Percentiles rank a stretch among this genome's conserved stretches.
These are phyloP conservation scores for Xylariaceae sp. DNA, from an alignment of 2,329 filamentous ascomycete species.

Conservation along the genomic window DNA sequence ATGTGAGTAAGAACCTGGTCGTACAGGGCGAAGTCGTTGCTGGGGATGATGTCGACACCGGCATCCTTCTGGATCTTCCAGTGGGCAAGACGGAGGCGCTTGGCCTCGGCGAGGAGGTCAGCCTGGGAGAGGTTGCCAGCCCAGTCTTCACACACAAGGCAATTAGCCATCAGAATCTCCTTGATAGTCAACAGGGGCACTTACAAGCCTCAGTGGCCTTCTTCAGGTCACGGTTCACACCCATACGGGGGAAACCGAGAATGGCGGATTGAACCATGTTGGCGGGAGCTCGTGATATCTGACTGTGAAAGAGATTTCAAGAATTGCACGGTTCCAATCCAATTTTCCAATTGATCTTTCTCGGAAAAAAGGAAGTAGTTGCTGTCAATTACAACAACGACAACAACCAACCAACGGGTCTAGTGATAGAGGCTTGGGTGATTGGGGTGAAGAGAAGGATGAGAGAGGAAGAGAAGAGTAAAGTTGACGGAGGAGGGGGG, in stretches of 20 bases:
- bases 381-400: constrained; percentile 10
- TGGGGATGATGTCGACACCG: constrained; percentile 94
- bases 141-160: constrained; percentile 53
- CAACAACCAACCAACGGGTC: constrained; percentile 20
- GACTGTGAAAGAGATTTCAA: constrained; percentile 21
- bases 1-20: constrained; percentile 98
- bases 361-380: constrained; percentile 16
- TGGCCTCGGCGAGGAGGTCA: constrained; percentile 88
- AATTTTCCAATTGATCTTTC: constrained; percentile 20
- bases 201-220: constrained; percentile 94
- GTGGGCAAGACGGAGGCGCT: constrained; percentile 92
- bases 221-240: constrained; percentile 97
- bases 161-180: constrained; percentile 13
- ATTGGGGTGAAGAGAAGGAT: constrained; percentile 8
- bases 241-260: constrained; percentile 99
- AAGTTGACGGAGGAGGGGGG: constrained; percentile 14
- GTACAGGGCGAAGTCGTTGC: constrained; percentile 99
- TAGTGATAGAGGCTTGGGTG: constrained; percentile 8
- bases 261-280: constrained; percentile 67
- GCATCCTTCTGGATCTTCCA: constrained; percentile 99
- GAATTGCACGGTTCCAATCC: constrained; percentile 23
- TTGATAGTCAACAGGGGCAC: constrained; percentile 27
- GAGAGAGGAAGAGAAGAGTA: constrained; percentile 13
- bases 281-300: constrained; percentile 32
- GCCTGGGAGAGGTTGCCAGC: constrained; percentile 87